These are phyloP conservation scores for Phytophthora colocasiae DNA, from an alignment of 352 stramenopile species.

Conservation along the genomic window DNA sequence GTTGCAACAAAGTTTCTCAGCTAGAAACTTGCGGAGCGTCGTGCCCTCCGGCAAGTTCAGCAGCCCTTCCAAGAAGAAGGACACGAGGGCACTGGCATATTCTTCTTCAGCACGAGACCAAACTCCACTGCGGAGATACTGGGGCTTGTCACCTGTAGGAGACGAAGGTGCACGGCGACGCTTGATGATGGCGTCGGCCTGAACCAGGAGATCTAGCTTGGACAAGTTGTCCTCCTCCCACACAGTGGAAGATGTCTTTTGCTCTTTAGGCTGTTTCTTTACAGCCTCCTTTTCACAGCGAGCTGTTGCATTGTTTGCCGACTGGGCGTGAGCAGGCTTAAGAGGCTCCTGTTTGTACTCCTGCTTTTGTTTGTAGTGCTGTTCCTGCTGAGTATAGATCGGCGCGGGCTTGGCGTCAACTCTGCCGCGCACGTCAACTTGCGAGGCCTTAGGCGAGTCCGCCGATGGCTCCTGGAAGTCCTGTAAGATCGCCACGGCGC, in stretches of 20 bases:
- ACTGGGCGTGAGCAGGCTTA: slow-evolving; percentile 5
- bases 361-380: slow-evolving; percentile 8
- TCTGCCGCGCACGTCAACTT: slow-evolving; percentile 12
- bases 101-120: slow-evolving; percentile 74
- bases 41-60: slow-evolving; percentile 61
- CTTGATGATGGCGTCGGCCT: slow-evolving; percentile 78
- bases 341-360: slow-evolving; percentile 21
- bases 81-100: slow-evolving; percentile 68
- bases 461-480: slow-evolving; percentile 54
- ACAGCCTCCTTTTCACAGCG: slow-evolving; percentile 9
- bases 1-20: slow-evolving; percentile 72
- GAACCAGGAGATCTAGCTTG: slow-evolving; percentile 70
- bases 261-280: slow-evolving; percentile 8
- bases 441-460: slow-evolving; percentile 11
- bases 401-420: slow-evolving; percentile 6
- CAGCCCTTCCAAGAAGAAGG: slow-evolving; percentile 66
- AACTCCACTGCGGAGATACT: slow-evolving; percentile 61
- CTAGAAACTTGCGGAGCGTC: slow-evolving; percentile 75
- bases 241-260: slow-evolving; percentile 8
- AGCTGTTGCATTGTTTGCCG: slow-evolving; percentile 9
- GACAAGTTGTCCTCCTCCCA: slow-evolving; percentile 44
- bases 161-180: slow-evolving; percentile 17
- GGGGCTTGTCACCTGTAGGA: slow-evolving; percentile 8
- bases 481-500: slow-evolving; percentile 68
- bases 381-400: slow-evolving; percentile 27